Percentiles rank a stretch among this genome's conserved stretches.
Evolutionary conservation across 2,329 filamentous ascomycete genomes (phyloP).

Genomic region (Didymella sp.): DNA sequence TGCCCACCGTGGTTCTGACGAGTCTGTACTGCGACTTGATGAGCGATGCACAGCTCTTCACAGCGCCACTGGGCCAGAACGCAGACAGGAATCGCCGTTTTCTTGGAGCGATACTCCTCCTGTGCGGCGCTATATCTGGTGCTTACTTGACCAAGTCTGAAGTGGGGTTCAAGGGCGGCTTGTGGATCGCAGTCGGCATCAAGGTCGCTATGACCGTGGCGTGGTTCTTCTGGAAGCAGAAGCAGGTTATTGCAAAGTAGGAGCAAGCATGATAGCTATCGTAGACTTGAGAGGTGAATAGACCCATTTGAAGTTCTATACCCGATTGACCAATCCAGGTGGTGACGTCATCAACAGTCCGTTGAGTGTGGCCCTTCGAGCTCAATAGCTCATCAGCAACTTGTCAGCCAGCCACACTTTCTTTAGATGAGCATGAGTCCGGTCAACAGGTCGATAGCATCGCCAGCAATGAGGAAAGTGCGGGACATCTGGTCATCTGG

Average conservation of each 20-base stretch:
- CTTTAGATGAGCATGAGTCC: not conserved
- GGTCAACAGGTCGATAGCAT: not conserved
- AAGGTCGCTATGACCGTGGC: conserved; percentile 12
- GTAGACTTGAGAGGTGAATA: not conserved
- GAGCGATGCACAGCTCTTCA: conserved; percentile 59
- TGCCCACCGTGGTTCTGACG: conserved; percentile 64
- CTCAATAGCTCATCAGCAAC: not conserved
- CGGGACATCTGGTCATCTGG: conserved; percentile 5
- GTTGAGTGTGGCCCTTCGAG: not conserved
- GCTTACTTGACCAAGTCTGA: conserved; percentile 57
- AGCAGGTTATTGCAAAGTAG: not conserved
- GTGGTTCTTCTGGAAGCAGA: conserved; percentile 19
- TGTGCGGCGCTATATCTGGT: conserved; percentile 58
- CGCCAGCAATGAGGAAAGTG: not conserved
- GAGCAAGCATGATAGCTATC: not conserved
- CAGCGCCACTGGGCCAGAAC: conserved; percentile 51
- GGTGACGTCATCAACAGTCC: not conserved
- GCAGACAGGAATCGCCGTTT: conserved; percentile 60
- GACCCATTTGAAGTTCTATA: not conserved
- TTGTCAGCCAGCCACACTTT: not conserved
- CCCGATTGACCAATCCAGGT: not conserved
- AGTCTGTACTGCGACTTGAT: conserved; percentile 62
- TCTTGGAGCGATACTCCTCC: conserved; percentile 54
- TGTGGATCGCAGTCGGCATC: conserved; percentile 24
- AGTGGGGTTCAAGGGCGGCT: conserved; percentile 20